Percentiles rank a stretch among this genome's conserved stretches.
Evolutionary conservation across 2,329 filamentous ascomycete species (phyloP).

Genomic region (Colletotrichum limetticola): DNA sequence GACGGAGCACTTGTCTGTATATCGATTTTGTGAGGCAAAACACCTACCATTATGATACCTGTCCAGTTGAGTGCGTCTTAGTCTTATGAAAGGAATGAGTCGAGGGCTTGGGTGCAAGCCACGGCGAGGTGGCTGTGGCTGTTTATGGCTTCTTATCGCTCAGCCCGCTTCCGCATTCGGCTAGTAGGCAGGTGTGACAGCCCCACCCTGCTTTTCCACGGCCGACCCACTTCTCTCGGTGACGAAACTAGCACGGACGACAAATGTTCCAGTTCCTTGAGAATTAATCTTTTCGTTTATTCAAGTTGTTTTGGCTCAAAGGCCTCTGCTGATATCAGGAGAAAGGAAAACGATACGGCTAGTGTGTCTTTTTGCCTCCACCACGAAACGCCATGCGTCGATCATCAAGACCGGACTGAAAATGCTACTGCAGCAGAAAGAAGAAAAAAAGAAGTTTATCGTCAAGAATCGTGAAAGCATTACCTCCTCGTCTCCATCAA

Average conservation of each 20-base stretch:
- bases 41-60: no score
- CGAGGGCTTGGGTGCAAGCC: no score
- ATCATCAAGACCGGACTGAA: conserved; percentile 19
- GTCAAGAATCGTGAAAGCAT: not conserved
- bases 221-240: not conserved
- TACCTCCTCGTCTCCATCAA: not conserved
- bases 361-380: not conserved
- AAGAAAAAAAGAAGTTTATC: not conserved
- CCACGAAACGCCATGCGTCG: conserved; percentile 15
- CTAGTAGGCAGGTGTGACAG: not conserved
- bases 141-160: no score
- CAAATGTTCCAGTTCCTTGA: not conserved
- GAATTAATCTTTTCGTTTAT: not conserved
- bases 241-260: not conserved
- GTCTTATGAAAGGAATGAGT: no score
- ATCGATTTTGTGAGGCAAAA: no score
- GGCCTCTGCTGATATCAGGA: not conserved
- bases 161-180: not conserved
- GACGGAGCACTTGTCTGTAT: no score
- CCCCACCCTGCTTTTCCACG: not conserved
- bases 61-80: no score
- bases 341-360: not conserved
- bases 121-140: no score
- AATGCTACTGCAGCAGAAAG: not conserved
- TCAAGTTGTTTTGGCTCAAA: not conserved